Evolutionary conservation across 495 filamentous ascomycete genomes (phyloP).

Genomic region (Aspergillus diversus): DNA sequence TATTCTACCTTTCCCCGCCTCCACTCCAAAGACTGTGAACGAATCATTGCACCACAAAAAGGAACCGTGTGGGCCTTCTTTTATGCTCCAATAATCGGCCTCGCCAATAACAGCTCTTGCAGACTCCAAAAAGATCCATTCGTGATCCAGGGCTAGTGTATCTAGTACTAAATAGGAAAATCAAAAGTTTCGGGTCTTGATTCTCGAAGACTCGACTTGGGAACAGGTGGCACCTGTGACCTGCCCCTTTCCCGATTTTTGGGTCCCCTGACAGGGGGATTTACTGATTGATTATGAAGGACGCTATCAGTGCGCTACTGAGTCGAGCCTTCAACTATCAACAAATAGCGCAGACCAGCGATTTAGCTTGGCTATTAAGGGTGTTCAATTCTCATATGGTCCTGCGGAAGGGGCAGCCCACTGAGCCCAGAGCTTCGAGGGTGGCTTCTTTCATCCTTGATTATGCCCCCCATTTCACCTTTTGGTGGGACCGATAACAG

Average conservation of each 20-base stretch:
- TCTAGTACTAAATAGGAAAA: too few relatives aligned
- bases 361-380: constrained; percentile 1
- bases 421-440: background rate
- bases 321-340: constrained; percentile 28
- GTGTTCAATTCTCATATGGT: background rate
- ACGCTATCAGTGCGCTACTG: constrained; percentile 30
- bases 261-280: constrained; percentile 4
- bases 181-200: too few relatives aligned
- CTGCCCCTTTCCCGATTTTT: background rate
- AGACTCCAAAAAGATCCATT: too few relatives aligned
- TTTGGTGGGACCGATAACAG: background rate
- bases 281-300: constrained; percentile 23
- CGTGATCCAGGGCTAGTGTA: too few relatives aligned
- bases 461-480: background rate
- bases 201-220: too few relatives aligned
- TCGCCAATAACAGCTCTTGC: constrained; percentile 7
- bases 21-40: too few relatives aligned
- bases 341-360: constrained; percentile 24
- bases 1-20: too few relatives aligned
- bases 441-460: background rate
- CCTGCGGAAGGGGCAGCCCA: background rate
- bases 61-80: background rate
- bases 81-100: background rate
- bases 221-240: too few relatives aligned
- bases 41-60: background rate